These are phyloP conservation scores for Lachancea kluyveri DNA, from an alignment of 805 yeast species.

Conservation along the genomic window DNA sequence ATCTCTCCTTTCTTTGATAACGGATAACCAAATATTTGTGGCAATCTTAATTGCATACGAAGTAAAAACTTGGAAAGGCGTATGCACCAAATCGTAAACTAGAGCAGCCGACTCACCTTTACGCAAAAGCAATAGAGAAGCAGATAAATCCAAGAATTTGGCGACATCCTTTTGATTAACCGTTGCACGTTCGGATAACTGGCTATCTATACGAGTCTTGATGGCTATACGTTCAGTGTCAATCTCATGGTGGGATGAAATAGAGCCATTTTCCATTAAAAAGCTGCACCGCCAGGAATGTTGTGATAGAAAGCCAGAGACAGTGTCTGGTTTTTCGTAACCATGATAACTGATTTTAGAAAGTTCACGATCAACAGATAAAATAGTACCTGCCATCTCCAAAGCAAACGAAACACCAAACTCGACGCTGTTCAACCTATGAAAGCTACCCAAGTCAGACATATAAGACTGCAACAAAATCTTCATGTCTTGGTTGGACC, in stretches of 20 bases:
- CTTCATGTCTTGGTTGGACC: constrained; percentile 68
- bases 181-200: constrained; percentile 13
- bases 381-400: constrained; percentile 73
- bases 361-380: constrained; percentile 62
- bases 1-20: constrained; percentile 59
- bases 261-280: constrained; percentile 28
- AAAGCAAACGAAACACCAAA: constrained; percentile 88
- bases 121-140: constrained; percentile 37
- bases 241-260: constrained; percentile 27
- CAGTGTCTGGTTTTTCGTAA: constrained; percentile 41
- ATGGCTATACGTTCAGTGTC: constrained; percentile 15
- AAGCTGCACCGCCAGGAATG: constrained; percentile 61
- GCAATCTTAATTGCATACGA: constrained; percentile 56
- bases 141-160: constrained; percentile 39
- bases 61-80: constrained; percentile 68
- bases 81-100: constrained; percentile 43
- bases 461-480: constrained; percentile 75
- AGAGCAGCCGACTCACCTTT: constrained; percentile 35
- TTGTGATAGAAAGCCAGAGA: constrained; percentile 71
- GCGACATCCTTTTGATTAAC: constrained; percentile 32
- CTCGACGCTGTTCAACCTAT: constrained; percentile 42
- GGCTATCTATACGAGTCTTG: constrained; percentile 16
- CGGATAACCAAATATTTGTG: constrained; percentile 72
- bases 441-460: constrained; percentile 37
- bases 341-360: constrained; percentile 38